Evolutionary conservation across 805 yeast genomes (phyloP), one percentile per base, ranked within the genome.

Genomic region (Dipodascopsis uninucleata): DNA sequence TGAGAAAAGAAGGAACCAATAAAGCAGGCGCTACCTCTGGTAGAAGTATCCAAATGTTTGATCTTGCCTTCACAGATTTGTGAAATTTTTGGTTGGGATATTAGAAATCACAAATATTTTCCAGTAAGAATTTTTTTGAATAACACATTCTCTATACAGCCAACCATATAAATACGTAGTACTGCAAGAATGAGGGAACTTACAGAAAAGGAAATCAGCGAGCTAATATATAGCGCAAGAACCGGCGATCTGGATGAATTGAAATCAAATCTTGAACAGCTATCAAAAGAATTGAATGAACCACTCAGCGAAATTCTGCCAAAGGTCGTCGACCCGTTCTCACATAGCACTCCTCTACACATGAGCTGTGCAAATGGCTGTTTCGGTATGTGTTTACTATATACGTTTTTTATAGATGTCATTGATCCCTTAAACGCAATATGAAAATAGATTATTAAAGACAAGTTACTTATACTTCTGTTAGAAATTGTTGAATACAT

Each of bases 321-420:
- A 75, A 77, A 39, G 72, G 79, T 83, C 54, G 71, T 72, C 52
- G 95, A 89, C 56, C 81, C 78, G 36, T 69, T 63, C 41, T 73
- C 89, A 1, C 63, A 72, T 31, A 77, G 85, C 40, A 85, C 96
- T 0, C 83, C 95, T 5, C 68, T 93, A 39, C 99, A 93, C 62
- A 85, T 86, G 89, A 97, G 97, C 0, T 81, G 94, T 20, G 98
- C 94, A 22, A 93, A 93, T 66, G 98, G 97, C 1, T 95, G 90
- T 62, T 53, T 69, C 3, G 88, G 81, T 48, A 32, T 34, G 47
- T 31, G 18, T 24, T 25, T 2, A 33, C 18, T 12, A 23, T 5
- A 17, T n/a, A n/a, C 22, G 7, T 18, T 12, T 25, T 21, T 9
- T 23, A 16, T 32, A 6, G 18, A 12, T 26, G 12, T 12, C 12